These are phyloP conservation scores for Kondoa malvinella DNA, from an alignment of 768 basidiomycete species.

Conservation along the genomic window DNA sequence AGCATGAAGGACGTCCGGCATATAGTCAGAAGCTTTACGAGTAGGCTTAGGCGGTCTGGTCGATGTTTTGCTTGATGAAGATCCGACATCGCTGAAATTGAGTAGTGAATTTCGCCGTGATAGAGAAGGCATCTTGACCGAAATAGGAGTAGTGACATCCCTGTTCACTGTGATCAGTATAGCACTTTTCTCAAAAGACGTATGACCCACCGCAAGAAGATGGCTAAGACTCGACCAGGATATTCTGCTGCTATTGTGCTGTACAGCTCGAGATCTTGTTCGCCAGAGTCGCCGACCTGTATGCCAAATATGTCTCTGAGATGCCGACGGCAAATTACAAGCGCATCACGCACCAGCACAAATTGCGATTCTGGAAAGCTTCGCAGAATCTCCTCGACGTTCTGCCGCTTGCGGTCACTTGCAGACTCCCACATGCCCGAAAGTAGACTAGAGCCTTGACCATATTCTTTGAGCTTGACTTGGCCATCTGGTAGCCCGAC, in stretches of 20 bases:
- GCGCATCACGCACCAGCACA: background rate
- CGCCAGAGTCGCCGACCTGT: slow-evolving; percentile 69
- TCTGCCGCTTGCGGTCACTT: slow-evolving; percentile 55
- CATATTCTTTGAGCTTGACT: slow-evolving; percentile 48
- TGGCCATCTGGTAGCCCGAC: slow-evolving; percentile 51
- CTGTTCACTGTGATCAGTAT: too few species aligned
- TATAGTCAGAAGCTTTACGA: background rate
- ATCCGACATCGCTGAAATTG: background rate
- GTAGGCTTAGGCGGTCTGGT: background rate
- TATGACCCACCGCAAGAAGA: slow-evolving; percentile 83
- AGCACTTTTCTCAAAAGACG: too few species aligned
- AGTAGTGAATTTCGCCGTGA: background rate
- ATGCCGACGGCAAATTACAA: too few species aligned
- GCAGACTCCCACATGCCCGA: slow-evolving; percentile 69
- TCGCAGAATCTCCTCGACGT: slow-evolving; percentile 41
- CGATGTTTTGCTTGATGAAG: background rate
- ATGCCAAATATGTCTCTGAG: slow-evolving; percentile 39
- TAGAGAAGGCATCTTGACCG: background rate
- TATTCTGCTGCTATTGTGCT: slow-evolving; percentile 53
- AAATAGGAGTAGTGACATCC: slow-evolving; percentile 41
- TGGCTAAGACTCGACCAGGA: slow-evolving; percentile 47
- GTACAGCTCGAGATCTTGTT: slow-evolving; percentile 89
- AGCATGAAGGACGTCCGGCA: background rate
- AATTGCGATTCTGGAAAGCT: slow-evolving; percentile 9
- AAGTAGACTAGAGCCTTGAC: slow-evolving; percentile 51